Percentiles rank a stretch among this genome's conserved stretches.
Evolutionary conservation across 768 basidiomycete genomes (phyloP).

Genomic region (Kwoniella sp.): DNA sequence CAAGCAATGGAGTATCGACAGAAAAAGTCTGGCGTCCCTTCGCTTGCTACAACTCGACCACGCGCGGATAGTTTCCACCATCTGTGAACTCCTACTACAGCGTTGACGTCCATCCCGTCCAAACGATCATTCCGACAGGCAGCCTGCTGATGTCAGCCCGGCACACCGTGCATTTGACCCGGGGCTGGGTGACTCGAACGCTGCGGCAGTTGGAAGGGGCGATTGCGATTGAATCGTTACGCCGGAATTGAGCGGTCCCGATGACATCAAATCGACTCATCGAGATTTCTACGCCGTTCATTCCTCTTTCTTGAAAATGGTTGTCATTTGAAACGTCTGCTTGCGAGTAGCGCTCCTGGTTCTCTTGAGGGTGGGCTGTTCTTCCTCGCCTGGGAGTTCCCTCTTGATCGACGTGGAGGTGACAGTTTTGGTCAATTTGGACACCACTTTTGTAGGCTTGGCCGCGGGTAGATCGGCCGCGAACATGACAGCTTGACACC

Average conservation of each 20-base stretch:
- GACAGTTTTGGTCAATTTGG: conserved; percentile 5
- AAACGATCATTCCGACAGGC: too few species aligned
- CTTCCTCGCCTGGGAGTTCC: background rate
- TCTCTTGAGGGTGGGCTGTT: conserved; percentile 8
- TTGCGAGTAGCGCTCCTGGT: conserved; percentile 21
- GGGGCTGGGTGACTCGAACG: too few species aligned
- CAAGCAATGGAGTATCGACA: too few species aligned
- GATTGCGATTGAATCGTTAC: too few species aligned
- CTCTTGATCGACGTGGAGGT: conserved; percentile 9
- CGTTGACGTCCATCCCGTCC: too few species aligned
- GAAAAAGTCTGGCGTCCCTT: too few species aligned
- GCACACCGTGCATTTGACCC: too few species aligned
- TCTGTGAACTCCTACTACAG: too few species aligned
- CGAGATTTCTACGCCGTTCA: background rate
- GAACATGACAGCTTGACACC: conserved; percentile 56
- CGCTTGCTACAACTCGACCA: too few species aligned
- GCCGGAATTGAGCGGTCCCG: background rate
- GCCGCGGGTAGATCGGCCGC: conserved; percentile 47
- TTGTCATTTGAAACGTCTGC: background rate
- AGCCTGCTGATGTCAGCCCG: too few species aligned
- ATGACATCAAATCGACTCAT: background rate
- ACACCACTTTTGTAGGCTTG: background rate
- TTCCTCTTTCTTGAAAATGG: background rate
- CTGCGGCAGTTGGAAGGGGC: too few species aligned
- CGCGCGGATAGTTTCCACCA: too few species aligned